Conservation (phyloP, 805 yeast genomes). For the Spathaspora sp. region DNA sequence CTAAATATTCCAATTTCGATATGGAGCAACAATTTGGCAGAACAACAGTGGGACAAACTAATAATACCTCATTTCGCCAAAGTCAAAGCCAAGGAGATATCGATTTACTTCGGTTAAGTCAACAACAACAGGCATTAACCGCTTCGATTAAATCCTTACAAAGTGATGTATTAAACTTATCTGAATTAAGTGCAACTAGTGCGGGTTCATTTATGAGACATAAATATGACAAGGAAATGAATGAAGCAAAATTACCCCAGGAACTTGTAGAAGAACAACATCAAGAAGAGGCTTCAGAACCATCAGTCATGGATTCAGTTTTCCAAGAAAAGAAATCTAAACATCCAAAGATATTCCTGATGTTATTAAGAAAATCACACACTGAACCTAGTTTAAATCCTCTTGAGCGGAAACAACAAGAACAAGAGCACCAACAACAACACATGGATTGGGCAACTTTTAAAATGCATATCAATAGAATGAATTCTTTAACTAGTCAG, state of each 20-base stretch:
- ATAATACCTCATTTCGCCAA: not conserved
- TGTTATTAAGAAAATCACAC: constrained; percentile 33
- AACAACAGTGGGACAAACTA: not conserved
- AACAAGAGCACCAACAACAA: constrained; percentile 25
- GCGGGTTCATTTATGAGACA: constrained; percentile 84
- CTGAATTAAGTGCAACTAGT: constrained; percentile 84
- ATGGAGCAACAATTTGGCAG: not conserved
- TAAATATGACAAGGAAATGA: constrained; percentile 43
- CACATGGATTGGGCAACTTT: constrained; percentile 37
- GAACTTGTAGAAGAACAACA: constrained; percentile 6
- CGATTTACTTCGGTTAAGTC: constrained; percentile 22
- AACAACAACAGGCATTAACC: constrained; percentile 35
- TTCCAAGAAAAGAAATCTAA: constrained; percentile 38
- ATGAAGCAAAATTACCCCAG: constrained; percentile 15
- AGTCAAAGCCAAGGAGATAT: constrained; percentile 9
- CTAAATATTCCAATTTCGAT: constrained; percentile 16
- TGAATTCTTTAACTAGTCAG: constrained; percentile 60
- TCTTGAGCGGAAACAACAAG: constrained; percentile 31
- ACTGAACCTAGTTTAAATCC: constrained; percentile 17
- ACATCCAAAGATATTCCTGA: constrained; percentile 45
- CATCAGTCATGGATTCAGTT: constrained; percentile 21
- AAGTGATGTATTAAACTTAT: constrained; percentile 45
- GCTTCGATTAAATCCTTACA: constrained; percentile 39
- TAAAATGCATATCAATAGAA: constrained; percentile 64
- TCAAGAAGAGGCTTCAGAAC: not conserved